Evolutionary conservation across 2,329 filamentous ascomycete species (phyloP).

Genomic region (Talaromyces sp.): DNA sequence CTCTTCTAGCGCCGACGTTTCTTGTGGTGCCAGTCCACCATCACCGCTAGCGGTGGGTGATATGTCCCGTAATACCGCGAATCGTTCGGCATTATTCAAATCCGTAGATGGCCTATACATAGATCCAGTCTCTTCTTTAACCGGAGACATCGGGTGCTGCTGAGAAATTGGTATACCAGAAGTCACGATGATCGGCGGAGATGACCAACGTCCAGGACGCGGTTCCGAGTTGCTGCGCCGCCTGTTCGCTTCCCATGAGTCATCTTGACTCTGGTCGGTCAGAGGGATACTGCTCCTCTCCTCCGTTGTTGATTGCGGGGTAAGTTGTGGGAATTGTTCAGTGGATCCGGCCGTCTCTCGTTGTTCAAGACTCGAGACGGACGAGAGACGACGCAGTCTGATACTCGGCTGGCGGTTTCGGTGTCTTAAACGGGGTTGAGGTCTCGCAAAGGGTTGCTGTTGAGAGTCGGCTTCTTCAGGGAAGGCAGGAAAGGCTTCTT

Average conservation of each 20-base stretch:
- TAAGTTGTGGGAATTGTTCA: neutral
- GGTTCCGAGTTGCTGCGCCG: conserved; percentile 43
- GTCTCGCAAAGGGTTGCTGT: neutral
- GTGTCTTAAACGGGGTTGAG: neutral
- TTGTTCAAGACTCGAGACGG: conserved; percentile 10
- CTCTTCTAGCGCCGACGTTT: neutral
- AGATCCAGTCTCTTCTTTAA: conserved; percentile 33
- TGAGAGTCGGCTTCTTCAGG: conserved; percentile 14
- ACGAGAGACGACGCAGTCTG: conserved; percentile 21
- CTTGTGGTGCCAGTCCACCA: neutral
- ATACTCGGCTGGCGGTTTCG: conserved; percentile 21
- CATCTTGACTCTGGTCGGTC: conserved; percentile 23
- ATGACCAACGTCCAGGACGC: conserved; percentile 33
- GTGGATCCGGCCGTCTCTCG: neutral
- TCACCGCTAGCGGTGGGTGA: neutral
- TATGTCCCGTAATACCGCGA: conserved; percentile 3
- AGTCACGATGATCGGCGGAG: conserved; percentile 23
- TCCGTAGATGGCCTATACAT: conserved; percentile 19
- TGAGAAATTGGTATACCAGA: conserved; percentile 23
- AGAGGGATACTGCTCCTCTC: neutral
- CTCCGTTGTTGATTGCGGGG: neutral
- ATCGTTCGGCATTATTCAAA: conserved; percentile 18
- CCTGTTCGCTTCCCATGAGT: conserved; percentile 28
- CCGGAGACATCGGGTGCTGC: conserved; percentile 27
- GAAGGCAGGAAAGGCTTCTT: conserved; percentile 19